A percentile compares a stretch with the other conserved stretches of the same genome.
These are phyloP conservation scores for Lentithecium fluviatile DNA, from an alignment of 495 filamentous ascomycete genomes.

Conservation along the genomic window DNA sequence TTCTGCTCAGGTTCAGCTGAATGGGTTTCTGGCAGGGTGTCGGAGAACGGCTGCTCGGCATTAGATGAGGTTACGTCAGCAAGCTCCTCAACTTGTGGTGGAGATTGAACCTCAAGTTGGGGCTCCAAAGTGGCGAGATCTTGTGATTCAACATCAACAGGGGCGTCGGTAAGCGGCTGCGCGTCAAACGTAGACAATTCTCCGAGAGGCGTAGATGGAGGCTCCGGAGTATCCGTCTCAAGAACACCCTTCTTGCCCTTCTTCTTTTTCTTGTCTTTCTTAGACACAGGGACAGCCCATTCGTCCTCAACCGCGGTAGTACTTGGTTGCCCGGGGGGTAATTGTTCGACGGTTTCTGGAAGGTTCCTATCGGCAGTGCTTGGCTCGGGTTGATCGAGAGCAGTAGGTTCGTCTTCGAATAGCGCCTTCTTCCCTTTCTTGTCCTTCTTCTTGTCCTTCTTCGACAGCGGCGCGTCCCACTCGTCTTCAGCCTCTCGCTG, in stretches of 20 bases:
- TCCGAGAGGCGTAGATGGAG: background rate
- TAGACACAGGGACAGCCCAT: constrained; percentile 28
- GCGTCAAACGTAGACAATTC: background rate
- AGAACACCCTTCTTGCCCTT: constrained; percentile 26
- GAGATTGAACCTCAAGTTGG: no score
- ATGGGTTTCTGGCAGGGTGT: no score
- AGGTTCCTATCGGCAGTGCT: background rate
- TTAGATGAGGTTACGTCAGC: no score
- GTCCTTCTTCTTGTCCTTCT: constrained; percentile 7
- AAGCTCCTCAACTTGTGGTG: no score
- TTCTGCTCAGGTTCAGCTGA: no score
- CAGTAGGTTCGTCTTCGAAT: constrained; percentile 18
- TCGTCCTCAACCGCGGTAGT: background rate
- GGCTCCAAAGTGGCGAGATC: no score
- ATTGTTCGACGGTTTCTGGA: background rate
- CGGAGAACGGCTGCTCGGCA: no score
- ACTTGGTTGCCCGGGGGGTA: background rate
- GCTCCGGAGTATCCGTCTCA: background rate
- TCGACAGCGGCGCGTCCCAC: constrained; percentile 2
- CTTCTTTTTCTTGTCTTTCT: constrained; percentile 41
- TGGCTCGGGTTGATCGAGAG: background rate
- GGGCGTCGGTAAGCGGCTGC: no score
- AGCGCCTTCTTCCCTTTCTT: constrained; percentile 28
- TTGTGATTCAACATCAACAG: no score
- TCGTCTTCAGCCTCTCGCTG: constrained; percentile 4